Evolutionary conservation across 2,329 filamentous ascomycete genomes (phyloP), one percentile per base, ranked within the genome.

Genomic region (Penicillium sp.): DNA sequence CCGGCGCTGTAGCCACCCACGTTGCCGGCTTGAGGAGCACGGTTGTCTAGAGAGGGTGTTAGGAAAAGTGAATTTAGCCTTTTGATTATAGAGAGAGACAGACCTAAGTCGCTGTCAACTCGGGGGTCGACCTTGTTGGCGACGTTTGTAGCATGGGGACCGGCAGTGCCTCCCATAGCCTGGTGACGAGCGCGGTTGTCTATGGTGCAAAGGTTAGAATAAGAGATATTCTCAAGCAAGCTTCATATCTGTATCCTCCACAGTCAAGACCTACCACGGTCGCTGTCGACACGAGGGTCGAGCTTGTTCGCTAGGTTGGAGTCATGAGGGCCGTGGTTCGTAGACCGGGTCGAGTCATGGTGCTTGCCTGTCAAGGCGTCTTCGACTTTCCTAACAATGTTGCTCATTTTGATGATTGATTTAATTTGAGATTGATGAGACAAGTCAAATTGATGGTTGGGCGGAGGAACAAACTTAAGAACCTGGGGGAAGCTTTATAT

Each of bases 321-420:
- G 47, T 42, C 39, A 50, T 61, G 59, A n/a, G 55, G 59, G 28
- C 55, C 59, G 25, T 54, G 49, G 55, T 59, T 59, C 25, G 59
- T 49, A 12, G 51, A 52, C 25, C n/a, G 37, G 14, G 34, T 20
- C 17, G 56, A 42, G 34, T 54, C 17, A 8, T 42, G 39, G 39
- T 42, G 39, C 17, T 42, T 22, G 39, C 39, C 39, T 22, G 39
- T 42, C 39, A 42, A 42, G 39, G 17, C 39, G 20, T 42, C 6
- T 20, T 42, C 39, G 8, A 5, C 39, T 42, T 42, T 42, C 17
- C 6, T 42, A 20, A 42, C n/a, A 10, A 42, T 22, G 20, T 20
- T 20, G 39, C 39, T 42, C 39, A 42, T 42, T 17, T 22, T 42
- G 39, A 42, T 42, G 17, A 15, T 11, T 42, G 38, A 39, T 20